Percentiles rank a stretch among this genome's conserved stretches.
Conservation (phyloP, 257 asterid species). For the Fraxinus pennsylvanica region DNA sequence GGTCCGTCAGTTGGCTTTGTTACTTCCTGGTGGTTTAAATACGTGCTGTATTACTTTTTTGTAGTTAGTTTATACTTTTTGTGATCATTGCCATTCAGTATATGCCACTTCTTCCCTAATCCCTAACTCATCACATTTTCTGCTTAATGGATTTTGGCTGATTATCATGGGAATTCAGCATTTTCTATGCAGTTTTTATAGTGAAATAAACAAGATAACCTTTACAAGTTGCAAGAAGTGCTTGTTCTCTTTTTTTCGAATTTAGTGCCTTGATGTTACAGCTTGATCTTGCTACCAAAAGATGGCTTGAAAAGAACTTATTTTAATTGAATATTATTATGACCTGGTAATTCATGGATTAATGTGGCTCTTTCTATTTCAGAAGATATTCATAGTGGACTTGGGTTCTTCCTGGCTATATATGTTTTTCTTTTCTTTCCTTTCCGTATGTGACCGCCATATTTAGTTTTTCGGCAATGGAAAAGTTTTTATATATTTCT, state of each 20-base stretch:
- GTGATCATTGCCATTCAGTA: conserved; percentile 4
- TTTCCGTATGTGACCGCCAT: neutral
- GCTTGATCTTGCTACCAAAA: neutral
- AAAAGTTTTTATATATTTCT: neutral
- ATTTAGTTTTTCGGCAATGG: neutral
- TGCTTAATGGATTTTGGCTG: neutral
- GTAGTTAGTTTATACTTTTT: neutral
- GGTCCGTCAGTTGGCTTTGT: conserved; percentile 47
- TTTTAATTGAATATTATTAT: neutral
- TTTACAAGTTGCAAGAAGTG: conserved; percentile 5
- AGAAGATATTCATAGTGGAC: neutral
- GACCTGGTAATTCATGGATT: neutral
- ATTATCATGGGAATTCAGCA: neutral
- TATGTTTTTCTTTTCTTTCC: neutral
- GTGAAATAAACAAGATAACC: neutral
- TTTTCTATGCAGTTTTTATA: neutral
- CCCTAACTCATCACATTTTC: neutral
- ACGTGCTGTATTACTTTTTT: conserved; percentile 8
- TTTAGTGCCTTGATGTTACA: conserved; percentile 15
- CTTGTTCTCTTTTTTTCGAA: neutral
- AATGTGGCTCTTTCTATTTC: neutral
- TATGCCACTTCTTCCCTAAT: neutral
- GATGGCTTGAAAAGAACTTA: neutral
- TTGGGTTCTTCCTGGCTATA: neutral
- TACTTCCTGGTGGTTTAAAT: conserved; percentile 9